Conservation (phyloP, 108 stramenopile genomes). For the Cyclotella distinguenda region DNA sequence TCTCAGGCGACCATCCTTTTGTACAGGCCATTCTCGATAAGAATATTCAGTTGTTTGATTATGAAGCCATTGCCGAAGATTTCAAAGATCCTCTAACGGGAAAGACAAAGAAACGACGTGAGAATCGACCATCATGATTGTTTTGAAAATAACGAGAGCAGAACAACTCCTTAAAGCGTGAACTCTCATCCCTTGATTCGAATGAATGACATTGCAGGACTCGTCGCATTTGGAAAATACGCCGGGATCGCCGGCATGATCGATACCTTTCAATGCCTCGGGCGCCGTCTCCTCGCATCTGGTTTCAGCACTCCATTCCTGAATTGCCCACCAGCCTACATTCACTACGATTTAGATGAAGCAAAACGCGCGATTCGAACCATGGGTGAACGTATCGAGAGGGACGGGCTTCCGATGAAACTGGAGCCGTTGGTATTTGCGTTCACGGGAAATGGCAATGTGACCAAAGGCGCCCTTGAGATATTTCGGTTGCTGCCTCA, state of each 20-base stretch:
- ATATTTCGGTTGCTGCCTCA: constrained; percentile 80
- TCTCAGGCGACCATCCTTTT: background rate
- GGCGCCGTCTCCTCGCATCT: constrained; percentile 66
- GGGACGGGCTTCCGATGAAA: constrained; percentile 51
- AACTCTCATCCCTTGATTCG: background rate
- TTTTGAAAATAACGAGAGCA: background rate
- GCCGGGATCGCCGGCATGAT: constrained; percentile 89
- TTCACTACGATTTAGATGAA: constrained; percentile 61
- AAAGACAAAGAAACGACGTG: constrained; percentile 47
- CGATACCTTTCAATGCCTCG: constrained; percentile 75
- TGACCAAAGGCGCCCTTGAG: constrained; percentile 71
- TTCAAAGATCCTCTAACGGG: constrained; percentile 22
- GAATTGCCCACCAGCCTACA: constrained; percentile 62
- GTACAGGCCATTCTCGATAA: constrained; percentile 63
- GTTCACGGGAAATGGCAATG: constrained; percentile 80
- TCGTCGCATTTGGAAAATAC: constrained; percentile 88
- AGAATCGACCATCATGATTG: background rate
- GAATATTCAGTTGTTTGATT: constrained; percentile 78
- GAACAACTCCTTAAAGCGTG: no score
- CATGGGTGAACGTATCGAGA: constrained; percentile 53
- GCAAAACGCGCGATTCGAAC: constrained; percentile 48
- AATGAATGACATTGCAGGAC: background rate
- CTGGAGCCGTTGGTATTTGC: constrained; percentile 69
- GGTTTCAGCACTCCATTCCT: constrained; percentile 80
- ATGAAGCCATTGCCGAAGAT: constrained; percentile 71